Percentiles rank a stretch among this genome's conserved stretches.
Evolutionary conservation across 345 rosid genomes (phyloP).

Genomic region (Passiflora organensis): DNA sequence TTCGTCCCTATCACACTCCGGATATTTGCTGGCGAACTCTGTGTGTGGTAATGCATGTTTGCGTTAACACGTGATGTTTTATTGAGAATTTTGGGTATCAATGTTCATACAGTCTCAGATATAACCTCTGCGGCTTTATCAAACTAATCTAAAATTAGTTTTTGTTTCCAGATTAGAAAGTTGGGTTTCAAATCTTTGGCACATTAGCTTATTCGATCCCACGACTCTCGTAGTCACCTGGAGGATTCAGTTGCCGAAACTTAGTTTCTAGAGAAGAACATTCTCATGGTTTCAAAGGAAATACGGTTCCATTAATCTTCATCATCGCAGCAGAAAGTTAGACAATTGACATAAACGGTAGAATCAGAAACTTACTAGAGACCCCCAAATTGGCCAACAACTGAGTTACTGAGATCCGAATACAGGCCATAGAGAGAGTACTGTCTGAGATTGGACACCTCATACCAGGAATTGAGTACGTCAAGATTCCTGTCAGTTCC

Average conservation of each 20-base stretch:
- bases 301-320: not conserved
- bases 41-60: too few relatives aligned
- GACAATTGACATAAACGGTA: not conserved
- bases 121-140: too few relatives aligned
- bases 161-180: constrained; percentile 22
- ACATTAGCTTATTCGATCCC: constrained; percentile 35
- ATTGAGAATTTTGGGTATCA: too few relatives aligned
- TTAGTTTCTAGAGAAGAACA: constrained; percentile 1
- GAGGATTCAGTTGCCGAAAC: constrained; percentile 10
- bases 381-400: constrained; percentile 10
- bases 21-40: too few relatives aligned
- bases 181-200: constrained; percentile 39
- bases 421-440: constrained; percentile 58
- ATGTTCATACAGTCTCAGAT: too few relatives aligned
- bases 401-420: constrained; percentile 30
- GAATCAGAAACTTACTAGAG: constrained; percentile 7
- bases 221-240: not conserved
- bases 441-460: constrained; percentile 60
- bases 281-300: too few relatives aligned
- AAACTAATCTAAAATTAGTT: too few relatives aligned
- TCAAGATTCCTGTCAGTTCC: constrained; percentile 78
- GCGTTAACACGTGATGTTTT: too few relatives aligned
- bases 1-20: too few relatives aligned
- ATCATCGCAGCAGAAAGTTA: not conserved
- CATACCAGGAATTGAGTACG: constrained; percentile 81